Evolutionary conservation across 2,329 filamentous ascomycete genomes (phyloP), one percentile per base, ranked within the genome.

Genomic region (Penicillium janthinellum): DNA sequence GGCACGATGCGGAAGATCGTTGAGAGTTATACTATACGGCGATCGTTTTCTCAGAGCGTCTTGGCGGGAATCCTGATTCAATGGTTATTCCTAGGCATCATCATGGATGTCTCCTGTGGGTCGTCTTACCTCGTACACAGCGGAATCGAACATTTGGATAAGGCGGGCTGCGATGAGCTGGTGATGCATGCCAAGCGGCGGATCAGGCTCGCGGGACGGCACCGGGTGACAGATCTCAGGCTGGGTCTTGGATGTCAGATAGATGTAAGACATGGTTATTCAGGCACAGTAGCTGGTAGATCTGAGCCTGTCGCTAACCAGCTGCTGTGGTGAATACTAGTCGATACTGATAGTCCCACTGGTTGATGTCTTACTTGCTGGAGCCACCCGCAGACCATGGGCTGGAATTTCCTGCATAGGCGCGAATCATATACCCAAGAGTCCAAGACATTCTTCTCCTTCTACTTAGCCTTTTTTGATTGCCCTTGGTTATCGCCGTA

Each of bases 221-320:
- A 14, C 48, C n/a, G 14, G 31, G 22, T 50, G 48, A 42, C 28
- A 35, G 28, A 28, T 28, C 25, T 28, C 25, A 28, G 5, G 25
- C 25, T 7, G 25, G 53, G 60, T 53, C 54, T 28, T n/a, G 12
- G 20, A 14, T 47, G 20, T 28, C 8, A 10, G 4, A 59, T 45
- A 44, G n/a, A 25, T 38, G 20, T 64, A 55, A 66, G 64, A 67
- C 64, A 67, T 49, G 51, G 63, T 67, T 68, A 65, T 41, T 14
- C 41, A 52, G 57, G 53, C 54, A 54, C 54, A 4, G 17, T n/a
- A 31, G 17, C 41, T 42, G 10, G 8, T 12, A 8, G 41, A 42
- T 42, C 17, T 42, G 25, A 28, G 6, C 25, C 6, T 11, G 41
- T 22, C 12, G 41, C 38, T 42, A 14, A 20, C 22, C 17, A 42